phyloP scores from a whole-genome alignment of 2,329 filamentous ascomycete genomes.

The Scedosporium dehoogii region DNA sequence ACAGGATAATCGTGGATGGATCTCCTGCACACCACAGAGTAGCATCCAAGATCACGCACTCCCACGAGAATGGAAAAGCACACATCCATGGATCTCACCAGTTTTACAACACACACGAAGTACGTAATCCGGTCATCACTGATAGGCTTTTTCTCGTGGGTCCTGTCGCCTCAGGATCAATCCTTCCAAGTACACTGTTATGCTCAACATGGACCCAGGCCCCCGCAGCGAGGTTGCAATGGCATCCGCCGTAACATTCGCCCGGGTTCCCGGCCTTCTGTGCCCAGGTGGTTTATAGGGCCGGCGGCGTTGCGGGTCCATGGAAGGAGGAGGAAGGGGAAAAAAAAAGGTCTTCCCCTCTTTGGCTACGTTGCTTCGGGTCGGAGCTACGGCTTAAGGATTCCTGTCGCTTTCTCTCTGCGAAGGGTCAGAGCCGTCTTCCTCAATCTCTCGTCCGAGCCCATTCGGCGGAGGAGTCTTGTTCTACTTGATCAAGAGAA shows the following conservation, averaged over 20 bases:
- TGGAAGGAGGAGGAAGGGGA: neutral
- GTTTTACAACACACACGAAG: too few relatives aligned
- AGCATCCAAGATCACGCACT: neutral
- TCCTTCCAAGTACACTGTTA: neutral
- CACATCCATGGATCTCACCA: neutral
- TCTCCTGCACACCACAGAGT: neutral
- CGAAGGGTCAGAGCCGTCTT: too few relatives aligned
- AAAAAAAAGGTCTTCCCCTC: too few relatives aligned
- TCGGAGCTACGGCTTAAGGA: too few relatives aligned
- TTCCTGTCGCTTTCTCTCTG: too few relatives aligned
- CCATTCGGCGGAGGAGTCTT: too few relatives aligned
- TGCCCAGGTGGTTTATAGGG: neutral
- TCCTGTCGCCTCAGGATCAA: too few relatives aligned
- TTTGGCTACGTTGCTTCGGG: too few relatives aligned
- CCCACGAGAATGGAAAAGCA: neutral
- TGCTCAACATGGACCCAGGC: neutral
- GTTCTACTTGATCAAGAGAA: too few relatives aligned
- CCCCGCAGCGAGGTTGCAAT: neutral
- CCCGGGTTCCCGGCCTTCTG: neutral
- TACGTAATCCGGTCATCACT: too few relatives aligned
- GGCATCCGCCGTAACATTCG: neutral
- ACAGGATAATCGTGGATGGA: neutral
- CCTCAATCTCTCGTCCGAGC: too few relatives aligned
- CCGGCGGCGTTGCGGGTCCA: neutral
- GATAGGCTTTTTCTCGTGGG: too few relatives aligned